These are phyloP conservation scores for Monosporozyma yasuniensis DNA, from an alignment of 805 yeast genomes.

Conservation along the genomic window DNA sequence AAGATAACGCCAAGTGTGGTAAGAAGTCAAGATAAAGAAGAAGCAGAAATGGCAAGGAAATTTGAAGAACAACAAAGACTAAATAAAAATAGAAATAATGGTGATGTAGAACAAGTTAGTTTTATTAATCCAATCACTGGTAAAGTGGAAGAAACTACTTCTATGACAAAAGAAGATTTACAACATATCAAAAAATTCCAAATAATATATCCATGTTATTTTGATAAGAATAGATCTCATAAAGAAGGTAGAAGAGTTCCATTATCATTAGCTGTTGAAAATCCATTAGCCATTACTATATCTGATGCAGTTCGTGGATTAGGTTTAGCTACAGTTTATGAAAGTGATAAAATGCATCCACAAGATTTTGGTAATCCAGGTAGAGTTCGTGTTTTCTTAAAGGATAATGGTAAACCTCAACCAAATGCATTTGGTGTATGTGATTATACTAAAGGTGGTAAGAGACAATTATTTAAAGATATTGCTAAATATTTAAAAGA, in stretches of 20 bases:
- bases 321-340: conserved; percentile 39
- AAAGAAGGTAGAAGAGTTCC: conserved; percentile 79
- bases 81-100: not conserved
- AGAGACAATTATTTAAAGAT: conserved; percentile 55
- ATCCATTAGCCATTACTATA: conserved; percentile 79
- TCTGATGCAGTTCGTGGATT: conserved; percentile 54
- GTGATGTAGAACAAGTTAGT: conserved; percentile 11
- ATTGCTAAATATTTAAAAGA: conserved; percentile 52
- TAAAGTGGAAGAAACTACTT: conserved; percentile 19
- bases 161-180: conserved; percentile 45
- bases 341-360: conserved; percentile 84
- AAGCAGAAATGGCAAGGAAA: not conserved
- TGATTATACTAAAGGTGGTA: conserved; percentile 31
- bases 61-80: not conserved
- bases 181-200: conserved; percentile 63
- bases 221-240: conserved; percentile 68
- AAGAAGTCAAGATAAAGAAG: conserved; percentile 48
- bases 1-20: conserved; percentile 50
- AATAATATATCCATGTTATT: conserved; percentile 83
- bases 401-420: conserved; percentile 39
- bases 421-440: conserved; percentile 11
- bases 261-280: conserved; percentile 57
- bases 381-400: conserved; percentile 71
- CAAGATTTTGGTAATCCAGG: conserved; percentile 98
- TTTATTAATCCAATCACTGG: conserved; percentile 26